A percentile compares a stretch with the other conserved stretches of the same genome.
These are phyloP conservation scores for Fusarium praegraminearum DNA, from an alignment of 2,329 filamentous ascomycete genomes.

Conservation along the genomic window DNA sequence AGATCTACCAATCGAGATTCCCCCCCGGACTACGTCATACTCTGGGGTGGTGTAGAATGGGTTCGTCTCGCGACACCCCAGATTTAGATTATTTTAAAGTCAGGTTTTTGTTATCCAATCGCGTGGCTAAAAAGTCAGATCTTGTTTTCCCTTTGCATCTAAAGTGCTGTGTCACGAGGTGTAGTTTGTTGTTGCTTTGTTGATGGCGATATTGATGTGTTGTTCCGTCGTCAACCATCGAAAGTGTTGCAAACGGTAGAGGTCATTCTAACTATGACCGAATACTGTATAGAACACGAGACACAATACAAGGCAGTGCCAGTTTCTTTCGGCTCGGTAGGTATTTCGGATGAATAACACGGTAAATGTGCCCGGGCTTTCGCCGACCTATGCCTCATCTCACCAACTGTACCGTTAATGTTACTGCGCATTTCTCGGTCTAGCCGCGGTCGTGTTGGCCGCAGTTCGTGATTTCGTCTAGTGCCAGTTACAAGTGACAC, in stretches of 20 bases:
- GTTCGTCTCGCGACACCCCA: constrained; percentile 25
- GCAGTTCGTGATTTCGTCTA: constrained; percentile 20
- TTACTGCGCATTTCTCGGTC: neutral
- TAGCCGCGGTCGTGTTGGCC: constrained; percentile 20
- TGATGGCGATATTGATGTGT: constrained; percentile 6
- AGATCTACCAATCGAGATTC: constrained; percentile 38
- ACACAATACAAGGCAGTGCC: neutral
- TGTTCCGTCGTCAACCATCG: neutral
- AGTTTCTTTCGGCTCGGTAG: neutral
- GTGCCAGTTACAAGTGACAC: neutral
- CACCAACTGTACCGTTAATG: neutral
- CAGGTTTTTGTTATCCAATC: neutral
- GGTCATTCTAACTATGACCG: constrained; percentile 19
- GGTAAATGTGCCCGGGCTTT: neutral
- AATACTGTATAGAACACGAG: constrained; percentile 15
- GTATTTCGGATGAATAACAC: neutral
- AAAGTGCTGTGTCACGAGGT: constrained; percentile 19
- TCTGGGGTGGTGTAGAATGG: constrained; percentile 32
- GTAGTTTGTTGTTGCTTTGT: neutral
- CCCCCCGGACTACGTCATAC: constrained; percentile 40
- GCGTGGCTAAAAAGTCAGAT: neutral
- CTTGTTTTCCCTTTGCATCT: constrained; percentile 9
- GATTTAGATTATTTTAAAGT: constrained; percentile 13
- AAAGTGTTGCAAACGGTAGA: constrained; percentile 8
- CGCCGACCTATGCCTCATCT: neutral